Conservation (phyloP, 108 stramenopile genomes). For the Nannochloropsis granulata region DNA sequence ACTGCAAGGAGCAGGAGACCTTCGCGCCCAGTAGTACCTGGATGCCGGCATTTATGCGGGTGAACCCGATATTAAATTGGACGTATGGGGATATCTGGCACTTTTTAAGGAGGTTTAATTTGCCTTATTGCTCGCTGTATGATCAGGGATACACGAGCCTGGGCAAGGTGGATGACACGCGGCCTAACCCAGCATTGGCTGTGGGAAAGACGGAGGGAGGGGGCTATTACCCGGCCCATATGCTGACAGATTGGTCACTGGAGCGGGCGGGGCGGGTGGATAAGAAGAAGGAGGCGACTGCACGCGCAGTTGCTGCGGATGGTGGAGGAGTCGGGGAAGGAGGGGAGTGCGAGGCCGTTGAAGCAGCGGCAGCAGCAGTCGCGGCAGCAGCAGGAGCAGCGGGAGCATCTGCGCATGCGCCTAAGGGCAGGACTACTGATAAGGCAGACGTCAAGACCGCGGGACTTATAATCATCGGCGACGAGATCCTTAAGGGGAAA, state of each 20-base stretch:
- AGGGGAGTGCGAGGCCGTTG: background rate
- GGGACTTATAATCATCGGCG: slow-evolving; percentile 70
- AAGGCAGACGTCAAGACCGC: slow-evolving; percentile 28
- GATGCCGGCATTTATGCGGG: slow-evolving; percentile 96
- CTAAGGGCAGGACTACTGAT: background rate
- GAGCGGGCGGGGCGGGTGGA: background rate
- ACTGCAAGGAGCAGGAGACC: slow-evolving; percentile 49
- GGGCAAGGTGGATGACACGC: slow-evolving; percentile 70
- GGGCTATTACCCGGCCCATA: slow-evolving; percentile 34
- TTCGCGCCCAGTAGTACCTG: slow-evolving; percentile 47
- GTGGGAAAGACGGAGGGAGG: background rate
- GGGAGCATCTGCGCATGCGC: background rate
- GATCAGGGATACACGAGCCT: slow-evolving; percentile 76
- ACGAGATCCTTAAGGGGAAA: slow-evolving; percentile 81
- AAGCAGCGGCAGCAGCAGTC: background rate
- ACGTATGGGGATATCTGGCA: slow-evolving; percentile 62
- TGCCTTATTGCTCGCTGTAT: slow-evolving; percentile 85
- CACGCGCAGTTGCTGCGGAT: background rate
- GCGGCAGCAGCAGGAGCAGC: background rate
- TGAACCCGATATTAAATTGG: slow-evolving; percentile 90
- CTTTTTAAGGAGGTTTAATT: slow-evolving; percentile 60
- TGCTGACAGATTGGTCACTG: slow-evolving; percentile 28
- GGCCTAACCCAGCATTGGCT: slow-evolving; percentile 71
- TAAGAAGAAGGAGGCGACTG: background rate
- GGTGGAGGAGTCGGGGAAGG: background rate